Base-by-base conservation (phyloP, 2,329 filamentous ascomycete genomes). In the Ophiostoma piceae region DNA sequence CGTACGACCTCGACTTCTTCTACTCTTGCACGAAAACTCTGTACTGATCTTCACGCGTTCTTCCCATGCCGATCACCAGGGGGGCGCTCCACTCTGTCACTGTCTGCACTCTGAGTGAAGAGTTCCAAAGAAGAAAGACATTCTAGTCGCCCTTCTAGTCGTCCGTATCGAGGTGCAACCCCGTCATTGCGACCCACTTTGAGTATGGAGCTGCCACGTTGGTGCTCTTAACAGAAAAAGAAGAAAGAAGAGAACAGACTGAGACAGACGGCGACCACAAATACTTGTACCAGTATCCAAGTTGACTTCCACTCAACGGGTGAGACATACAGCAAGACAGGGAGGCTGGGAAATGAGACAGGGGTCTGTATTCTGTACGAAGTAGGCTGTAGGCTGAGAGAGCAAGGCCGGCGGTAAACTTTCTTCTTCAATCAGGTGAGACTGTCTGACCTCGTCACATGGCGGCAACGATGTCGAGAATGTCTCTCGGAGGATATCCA, bases 61-160 rank as follows among this genome's bases (percentile, higher is more conserved):
- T 11, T 57, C 51, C 47, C 51, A 57, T 29, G 51, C 8, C 51
- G 51, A 57, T 57, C 51, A 29, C 51, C 51, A 57, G 51, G 51
- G 51, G 51, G 3, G n/a, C 22, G n/a, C 4, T 57, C 51, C 51
- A 57, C 51, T 29, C 26, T 29, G 26, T 29, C 26, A 29, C 26
- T 29, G 26, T 29, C 26, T 29, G 26, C 26, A 29, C 26, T 29
- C 26, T 29, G 26, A 29, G 26, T 29, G 26, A 29, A 29, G 26
- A 29, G 26, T 29, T 29, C 26, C 26, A 29, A 47, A 32, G 35
- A 14, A 32, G 57, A 35, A 62, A 32, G 22, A 62, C 57, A 62
- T 62, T 62, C 57, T 62, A 62, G 57, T 32, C 57, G 26, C 26
- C 57, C 57, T 62, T 62, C 57, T 62, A 62, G 57, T 62, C 57